phyloP scores from a whole-genome alignment of 345 rosid genomes.

The Citrus glauca region DNA sequence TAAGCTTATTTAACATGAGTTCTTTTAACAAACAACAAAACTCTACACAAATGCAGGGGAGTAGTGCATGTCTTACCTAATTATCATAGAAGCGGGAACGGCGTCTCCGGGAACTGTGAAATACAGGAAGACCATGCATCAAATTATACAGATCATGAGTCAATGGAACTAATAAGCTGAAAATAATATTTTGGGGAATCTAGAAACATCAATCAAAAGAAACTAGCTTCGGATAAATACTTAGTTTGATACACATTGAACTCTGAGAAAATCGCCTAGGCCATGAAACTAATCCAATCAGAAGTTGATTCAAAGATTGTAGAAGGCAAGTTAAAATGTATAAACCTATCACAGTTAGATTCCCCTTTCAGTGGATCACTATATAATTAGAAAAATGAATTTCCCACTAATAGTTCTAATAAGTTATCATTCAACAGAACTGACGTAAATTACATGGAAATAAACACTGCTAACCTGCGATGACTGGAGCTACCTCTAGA shows the following conservation, averaged over 20 bases:
- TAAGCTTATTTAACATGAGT: background rate
- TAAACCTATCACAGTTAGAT: background rate
- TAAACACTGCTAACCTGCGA: slow-evolving; percentile 57
- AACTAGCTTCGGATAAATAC: background rate
- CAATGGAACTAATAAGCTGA: background rate
- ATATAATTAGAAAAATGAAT: background rate
- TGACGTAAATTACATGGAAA: background rate
- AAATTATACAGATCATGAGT: background rate
- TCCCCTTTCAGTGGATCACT: background rate
- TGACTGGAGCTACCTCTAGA: slow-evolving; percentile 62
- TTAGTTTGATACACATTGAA: background rate
- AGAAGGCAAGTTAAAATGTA: background rate
- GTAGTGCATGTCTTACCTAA: slow-evolving; percentile 47
- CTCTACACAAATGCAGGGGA: background rate
- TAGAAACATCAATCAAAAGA: background rate
- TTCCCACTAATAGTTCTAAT: background rate
- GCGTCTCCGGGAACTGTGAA: slow-evolving; percentile 68
- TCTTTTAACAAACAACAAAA: background rate
- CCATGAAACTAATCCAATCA: background rate
- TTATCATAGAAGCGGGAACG: slow-evolving; percentile 71
- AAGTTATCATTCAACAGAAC: background rate
- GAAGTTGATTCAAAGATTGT: background rate
- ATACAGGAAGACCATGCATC: slow-evolving; percentile 9
- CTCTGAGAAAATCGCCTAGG: slow-evolving; percentile 1
- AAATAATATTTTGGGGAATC: background rate